Base-by-base conservation (phyloP, 2,329 filamentous ascomycete genomes). In the Teratosphaeria zuluensis region DNA sequence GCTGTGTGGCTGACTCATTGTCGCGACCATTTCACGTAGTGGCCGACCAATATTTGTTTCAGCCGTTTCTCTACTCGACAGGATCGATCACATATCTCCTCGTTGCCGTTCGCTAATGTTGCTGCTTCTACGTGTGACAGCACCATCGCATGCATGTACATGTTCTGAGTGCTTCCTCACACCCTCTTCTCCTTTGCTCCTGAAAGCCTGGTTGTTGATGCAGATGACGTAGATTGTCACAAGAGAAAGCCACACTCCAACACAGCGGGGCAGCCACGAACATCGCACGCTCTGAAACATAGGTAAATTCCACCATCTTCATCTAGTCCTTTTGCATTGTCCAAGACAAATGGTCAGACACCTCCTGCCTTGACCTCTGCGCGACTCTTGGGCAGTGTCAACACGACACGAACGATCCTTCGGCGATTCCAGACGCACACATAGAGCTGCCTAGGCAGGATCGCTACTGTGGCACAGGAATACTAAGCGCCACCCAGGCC, bases 221-320 rank as follows among this genome's bases (percentile, higher is more conserved):
- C 35, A 5, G 19, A 48, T 48, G 42, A 48, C 42, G 42, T 48
- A 48, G n/a, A 21, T 21, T 48, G 42, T 48, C 42, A 19, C 16
- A 48, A 48, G 42, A 48, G 19, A n/a, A 48, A 48, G 56, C 56
- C 54, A 56, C 54, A 51, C 16, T 48, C 42, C 42, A 21, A 48
- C 11, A 56, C 11, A 56, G 33, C 54, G 53, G 58, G 58, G 58
- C 54, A 59, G 54, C 54, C 48, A 59, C 57, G 58, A 57, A 56
- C 35, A 53, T 21, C 14, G 31, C 51, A 16, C 51, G 51, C 31
- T 5, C 31, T 53, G 51, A 53, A 31, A 53, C 51, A 31, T 9
- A 16, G 0, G 12, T 31, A 5, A 53, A 53, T 21, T 31, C 31
- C 5, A 48, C n/a, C n/a, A n/a, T n/a, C 42, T 48, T 48, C 42